Conservation (phyloP, 2,329 filamentous ascomycete genomes). For the Nemania sp. region DNA sequence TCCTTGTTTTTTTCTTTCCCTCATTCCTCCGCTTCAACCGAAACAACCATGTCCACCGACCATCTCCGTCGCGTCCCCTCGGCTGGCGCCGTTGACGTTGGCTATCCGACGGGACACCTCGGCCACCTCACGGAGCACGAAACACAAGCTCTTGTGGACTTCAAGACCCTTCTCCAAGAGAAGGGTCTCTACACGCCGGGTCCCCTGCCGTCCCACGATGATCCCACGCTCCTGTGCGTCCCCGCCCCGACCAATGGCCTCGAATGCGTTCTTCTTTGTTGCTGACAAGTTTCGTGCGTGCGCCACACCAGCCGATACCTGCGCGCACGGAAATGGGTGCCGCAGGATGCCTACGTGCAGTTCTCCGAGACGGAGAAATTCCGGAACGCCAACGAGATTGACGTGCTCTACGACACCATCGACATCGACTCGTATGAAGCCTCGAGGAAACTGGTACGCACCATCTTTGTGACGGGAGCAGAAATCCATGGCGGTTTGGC, state of each 20-base stretch:
- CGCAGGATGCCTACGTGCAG: conserved; percentile 77
- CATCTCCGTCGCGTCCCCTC: conserved; percentile 40
- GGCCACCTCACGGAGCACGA: conserved; percentile 75
- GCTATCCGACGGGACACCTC: conserved; percentile 78
- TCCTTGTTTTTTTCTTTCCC: not conserved
- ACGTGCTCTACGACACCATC: conserved; percentile 83
- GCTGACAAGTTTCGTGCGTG: conserved; percentile 13
- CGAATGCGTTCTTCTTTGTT: not conserved
- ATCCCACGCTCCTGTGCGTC: conserved; percentile 71
- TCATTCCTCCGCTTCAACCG: not conserved
- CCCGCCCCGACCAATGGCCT: conserved; percentile 6
- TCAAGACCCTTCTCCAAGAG: conserved; percentile 71
- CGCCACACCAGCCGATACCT: conserved; percentile 70
- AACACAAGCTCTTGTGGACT: conserved; percentile 67
- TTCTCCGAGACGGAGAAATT: conserved; percentile 89
- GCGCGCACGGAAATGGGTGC: conserved; percentile 79
- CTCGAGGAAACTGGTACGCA: conserved; percentile 69
- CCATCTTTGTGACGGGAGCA: too few relatives aligned
- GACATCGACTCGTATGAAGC: conserved; percentile 83
- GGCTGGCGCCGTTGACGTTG: conserved; percentile 43
- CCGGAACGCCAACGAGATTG: conserved; percentile 78
- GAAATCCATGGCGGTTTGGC: conserved; percentile 26
- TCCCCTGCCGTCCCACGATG: conserved; percentile 68
- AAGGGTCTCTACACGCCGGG: conserved; percentile 66
- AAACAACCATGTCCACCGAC: conserved; percentile 29